Percentiles rank a stretch among this genome's conserved stretches.
Evolutionary conservation across 352 stramenopile genomes (phyloP).

Genomic region (Globisporangium ultimum): DNA sequence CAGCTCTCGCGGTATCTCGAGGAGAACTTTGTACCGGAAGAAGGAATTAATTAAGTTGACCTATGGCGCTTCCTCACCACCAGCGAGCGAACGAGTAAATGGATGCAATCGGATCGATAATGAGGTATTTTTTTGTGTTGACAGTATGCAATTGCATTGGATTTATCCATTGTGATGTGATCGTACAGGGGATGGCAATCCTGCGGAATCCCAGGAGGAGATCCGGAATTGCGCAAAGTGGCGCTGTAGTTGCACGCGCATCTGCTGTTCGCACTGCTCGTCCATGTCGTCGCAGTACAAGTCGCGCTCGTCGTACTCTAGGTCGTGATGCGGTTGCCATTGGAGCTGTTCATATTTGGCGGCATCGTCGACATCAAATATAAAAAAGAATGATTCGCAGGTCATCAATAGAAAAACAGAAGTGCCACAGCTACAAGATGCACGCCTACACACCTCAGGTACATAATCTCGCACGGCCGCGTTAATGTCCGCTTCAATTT

Average conservation of each 20-base stretch:
- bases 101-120: no score
- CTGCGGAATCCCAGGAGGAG: neutral
- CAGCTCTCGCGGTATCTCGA: slow-evolving; percentile 75
- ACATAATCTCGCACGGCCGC: slow-evolving; percentile 37
- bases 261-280: slow-evolving; percentile 27
- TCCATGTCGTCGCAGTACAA: slow-evolving; percentile 19
- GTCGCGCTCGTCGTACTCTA: slow-evolving; percentile 17
- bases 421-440: no score
- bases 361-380: no score
- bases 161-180: neutral
- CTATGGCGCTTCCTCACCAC: no score
- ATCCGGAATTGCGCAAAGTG: slow-evolving; percentile 56
- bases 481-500: slow-evolving; percentile 29
- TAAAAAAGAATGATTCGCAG: no score
- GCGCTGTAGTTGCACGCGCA: slow-evolving; percentile 44
- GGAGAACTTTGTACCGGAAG: slow-evolving; percentile 63
- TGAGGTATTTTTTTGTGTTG: no score
- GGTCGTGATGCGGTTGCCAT: neutral
- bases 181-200: neutral
- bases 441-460: slow-evolving; percentile 19
- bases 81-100: no score
- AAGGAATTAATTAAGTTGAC: slow-evolving; percentile 14
- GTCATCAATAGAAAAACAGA: no score
- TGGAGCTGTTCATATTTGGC: neutral
- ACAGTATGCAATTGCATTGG: neutral